Percentiles rank a stretch among this genome's conserved stretches.
These are phyloP conservation scores for Dillenia suffruticosa DNA, from an alignment of 164 flowering plant genomes.

Conservation along the genomic window DNA sequence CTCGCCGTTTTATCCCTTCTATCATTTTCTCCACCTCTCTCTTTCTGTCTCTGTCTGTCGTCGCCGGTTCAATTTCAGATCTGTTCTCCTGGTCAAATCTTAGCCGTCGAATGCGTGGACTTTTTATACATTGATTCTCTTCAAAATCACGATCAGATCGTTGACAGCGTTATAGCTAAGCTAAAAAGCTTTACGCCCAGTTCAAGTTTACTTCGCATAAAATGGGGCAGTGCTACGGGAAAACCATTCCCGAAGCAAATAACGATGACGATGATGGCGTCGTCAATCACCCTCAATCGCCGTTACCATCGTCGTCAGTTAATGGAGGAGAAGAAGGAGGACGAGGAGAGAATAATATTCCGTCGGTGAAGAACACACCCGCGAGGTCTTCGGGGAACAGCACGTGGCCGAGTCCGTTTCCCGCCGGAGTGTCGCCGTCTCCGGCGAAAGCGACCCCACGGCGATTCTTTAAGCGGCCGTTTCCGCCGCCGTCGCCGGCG, in stretches of 20 bases:
- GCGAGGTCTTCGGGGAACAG: conserved; percentile 41
- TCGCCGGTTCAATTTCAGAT: conserved; percentile 14
- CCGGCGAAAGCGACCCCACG: conserved; percentile 69
- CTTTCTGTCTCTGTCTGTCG: conserved; percentile 2
- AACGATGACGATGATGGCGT: conserved; percentile 14
- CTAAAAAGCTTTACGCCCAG: neutral
- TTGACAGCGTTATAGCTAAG: conserved; percentile 1
- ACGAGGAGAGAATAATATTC: neutral
- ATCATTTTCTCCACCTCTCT: neutral
- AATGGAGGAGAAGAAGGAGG: conserved; percentile 16
- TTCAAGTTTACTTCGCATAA: too few species aligned
- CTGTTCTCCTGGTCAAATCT: neutral
- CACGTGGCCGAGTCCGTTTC: conserved; percentile 81
- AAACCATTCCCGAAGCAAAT: conserved; percentile 32
- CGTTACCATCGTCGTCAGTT: conserved; percentile 20
- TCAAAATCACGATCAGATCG: neutral
- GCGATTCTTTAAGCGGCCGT: conserved; percentile 72
- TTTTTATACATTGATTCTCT: neutral
- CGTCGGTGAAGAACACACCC: conserved; percentile 31
- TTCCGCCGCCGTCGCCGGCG: conserved; percentile 98
- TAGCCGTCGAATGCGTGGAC: conserved; percentile 5
- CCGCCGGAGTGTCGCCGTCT: conserved; percentile 70
- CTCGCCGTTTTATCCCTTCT: conserved; percentile 22
- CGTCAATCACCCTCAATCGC: conserved; percentile 14
- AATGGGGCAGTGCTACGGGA: conserved; percentile 92